Evolutionary conservation across 192 early-diverging fungal genomes (phyloP).

Genomic region (Linnemannia hyalina): DNA sequence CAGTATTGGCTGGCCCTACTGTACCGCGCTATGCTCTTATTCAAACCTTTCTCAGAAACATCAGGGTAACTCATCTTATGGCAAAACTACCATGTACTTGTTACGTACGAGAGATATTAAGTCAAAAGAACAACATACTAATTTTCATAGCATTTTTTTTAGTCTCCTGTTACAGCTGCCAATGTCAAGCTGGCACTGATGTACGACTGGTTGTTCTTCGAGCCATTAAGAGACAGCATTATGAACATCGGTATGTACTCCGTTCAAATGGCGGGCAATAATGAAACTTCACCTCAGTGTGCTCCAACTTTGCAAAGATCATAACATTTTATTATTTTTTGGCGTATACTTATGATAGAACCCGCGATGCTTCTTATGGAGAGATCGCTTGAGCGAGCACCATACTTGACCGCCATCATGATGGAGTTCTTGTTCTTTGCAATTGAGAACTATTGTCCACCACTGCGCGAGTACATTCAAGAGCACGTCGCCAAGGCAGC

Average conservation of each 20-base stretch:
- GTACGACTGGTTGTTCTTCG: conserved; percentile 85
- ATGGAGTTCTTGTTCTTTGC: conserved; percentile 77
- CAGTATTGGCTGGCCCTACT: conserved; percentile 74
- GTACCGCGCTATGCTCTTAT: conserved; percentile 81
- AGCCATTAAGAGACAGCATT: conserved; percentile 73
- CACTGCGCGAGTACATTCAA: conserved; percentile 62
- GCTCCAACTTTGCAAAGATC: neutral
- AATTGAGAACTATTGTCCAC: conserved; percentile 70
- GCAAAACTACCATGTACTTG: neutral
- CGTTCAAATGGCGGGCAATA: no score
- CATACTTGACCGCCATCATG: conserved; percentile 74
- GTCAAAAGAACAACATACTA: neutral
- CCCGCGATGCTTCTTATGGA: conserved; percentile 84
- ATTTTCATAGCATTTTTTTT: neutral
- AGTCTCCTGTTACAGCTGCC: conserved; percentile 70
- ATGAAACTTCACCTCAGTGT: no score
- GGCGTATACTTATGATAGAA: conserved; percentile 58
- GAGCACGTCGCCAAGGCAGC: conserved; percentile 67
- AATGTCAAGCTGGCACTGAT: conserved; percentile 82
- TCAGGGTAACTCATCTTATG: conserved; percentile 56
- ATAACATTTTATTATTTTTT: neutral
- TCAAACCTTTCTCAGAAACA: conserved; percentile 66
- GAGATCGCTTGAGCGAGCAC: conserved; percentile 70
- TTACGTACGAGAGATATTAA: neutral
- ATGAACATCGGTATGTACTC: conserved; percentile 73